Base-by-base conservation (phyloP, 306 rosid species). In the Mucuna pruriens region DNA sequence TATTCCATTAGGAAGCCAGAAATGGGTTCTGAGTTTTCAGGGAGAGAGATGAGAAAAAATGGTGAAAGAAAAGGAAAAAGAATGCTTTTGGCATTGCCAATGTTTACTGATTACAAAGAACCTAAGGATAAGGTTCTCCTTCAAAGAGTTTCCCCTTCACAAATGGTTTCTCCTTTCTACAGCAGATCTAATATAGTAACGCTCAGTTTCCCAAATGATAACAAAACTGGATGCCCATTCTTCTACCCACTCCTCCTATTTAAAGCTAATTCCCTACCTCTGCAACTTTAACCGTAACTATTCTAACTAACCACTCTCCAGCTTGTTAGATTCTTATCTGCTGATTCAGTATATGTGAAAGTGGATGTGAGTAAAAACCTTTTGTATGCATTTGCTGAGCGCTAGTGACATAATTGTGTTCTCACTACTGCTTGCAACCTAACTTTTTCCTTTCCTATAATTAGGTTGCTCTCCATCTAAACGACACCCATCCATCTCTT, bases 401-500 rank as follows among this genome's bases (percentile, higher is more conserved):
- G n/a, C 29, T 45, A 46, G 23, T 71, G 70, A 70, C 61, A 44
- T 71, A 25, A 49, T 80, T 78, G 69, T 62, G 62, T 77, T 74
- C 62, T 80, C 74, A 46, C 66, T 69, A 77, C 26, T 70, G 77
- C 73, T 44, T 74, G 75, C 58, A 36, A 42, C 61, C 39, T 48
- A 75, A 44, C 71, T 69, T 69, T 11, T 86, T 49, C 74, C 44
- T 65, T 31, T 80, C 29, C 74, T 76, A 31, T 68, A 42, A 38
- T 77, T 80, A 91, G 94, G 94, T 91, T 82, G 88, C 97, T 67
- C 80, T 90, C 76, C 94, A 91, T 86, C 87, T 91, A 58, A 91
- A 90, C 36, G 97, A 91, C 80, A 91, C 94, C 62, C 97, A 91
- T 75, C 94, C 94, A 71, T 84, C 96, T 57, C 94, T 91, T 80